Evolutionary conservation across 2,329 filamentous ascomycete species (phyloP), one percentile per base, ranked within the genome.

Genomic region (Aspergillus pseudonomiae): DNA sequence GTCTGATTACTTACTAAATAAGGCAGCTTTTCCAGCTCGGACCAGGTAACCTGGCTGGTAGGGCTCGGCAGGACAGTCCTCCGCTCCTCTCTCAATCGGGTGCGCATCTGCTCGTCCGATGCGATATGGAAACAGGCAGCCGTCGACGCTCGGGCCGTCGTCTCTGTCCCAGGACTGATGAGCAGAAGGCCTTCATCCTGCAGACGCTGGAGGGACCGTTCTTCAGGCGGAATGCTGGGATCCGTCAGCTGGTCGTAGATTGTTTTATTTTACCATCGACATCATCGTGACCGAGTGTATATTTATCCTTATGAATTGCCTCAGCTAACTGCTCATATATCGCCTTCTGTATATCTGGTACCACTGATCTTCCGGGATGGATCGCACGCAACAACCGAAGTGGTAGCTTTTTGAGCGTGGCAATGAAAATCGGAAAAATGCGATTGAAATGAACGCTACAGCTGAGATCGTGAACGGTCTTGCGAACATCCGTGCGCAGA

Each of bases 11-110:
- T 7, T 14, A 77, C 75, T 61, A 81, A 64, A 63, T 79, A 80
- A 0, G 78, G 78, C n/a, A 80, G 62, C 54, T 70, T 68, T 67
- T 81, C 77, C 30, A 80, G 67, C 21, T 78, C 71, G 2, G 66
- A 46, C 71, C 70, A 73, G 6, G 68, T 62, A 28, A 68, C 67
- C n/a, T 65, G 65, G 12, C 66, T 70, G 6, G 26, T 53, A 7
- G 53, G 60, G n/a, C 65, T 72, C 45, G 68, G 63, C 60, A 73
- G 60, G 21, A 76, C 68, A 48, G 66, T 71, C 39, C 62, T 67
- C 68, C 78, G 64, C 59, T 79, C 75, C 14, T 56, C 60, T 0
- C 70, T 71, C 30, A 78, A 54, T 34, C 64, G 68, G 4, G 41
- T 48, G 6, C 68, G 50, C 6, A 75, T 62, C 0, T 55, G 52